Evolutionary conservation across 805 yeast genomes (phyloP).

Genomic region (Torulaspora indica): DNA sequence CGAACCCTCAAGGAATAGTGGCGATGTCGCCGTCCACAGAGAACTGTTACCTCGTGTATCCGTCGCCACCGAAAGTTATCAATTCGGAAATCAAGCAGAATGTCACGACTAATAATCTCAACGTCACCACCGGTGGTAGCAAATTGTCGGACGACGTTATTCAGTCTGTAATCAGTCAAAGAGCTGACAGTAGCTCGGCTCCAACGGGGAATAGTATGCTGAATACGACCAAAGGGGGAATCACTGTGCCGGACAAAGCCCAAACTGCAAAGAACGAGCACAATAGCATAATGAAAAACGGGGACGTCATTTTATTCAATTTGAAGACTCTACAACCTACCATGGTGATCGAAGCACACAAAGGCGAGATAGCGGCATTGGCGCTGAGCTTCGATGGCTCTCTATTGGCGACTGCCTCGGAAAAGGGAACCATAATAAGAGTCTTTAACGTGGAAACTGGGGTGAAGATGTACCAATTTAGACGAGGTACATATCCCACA

Average conservation of each 20-base stretch:
- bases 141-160: constrained; percentile 1
- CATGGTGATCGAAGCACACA: constrained; percentile 70
- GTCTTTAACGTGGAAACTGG: constrained; percentile 65
- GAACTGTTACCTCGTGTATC: constrained; percentile 60
- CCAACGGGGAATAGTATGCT: not conserved
- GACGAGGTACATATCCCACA: constrained; percentile 83
- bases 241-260: constrained; percentile 23
- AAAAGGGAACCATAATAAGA: constrained; percentile 71
- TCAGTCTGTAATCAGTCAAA: not conserved
- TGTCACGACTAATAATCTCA: constrained; percentile 32
- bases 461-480: constrained; percentile 57
- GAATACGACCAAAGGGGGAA: constrained; percentile 33
- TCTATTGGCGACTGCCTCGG: constrained; percentile 67
- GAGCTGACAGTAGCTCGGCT: not conserved
- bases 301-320: constrained; percentile 66
- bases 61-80: constrained; percentile 62
- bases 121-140: constrained; percentile 12
- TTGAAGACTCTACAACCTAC: constrained; percentile 57
- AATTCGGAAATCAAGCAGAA: constrained; percentile 34
- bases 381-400: constrained; percentile 61
- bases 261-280: constrained; percentile 10
- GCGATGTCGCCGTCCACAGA: constrained; percentile 54
- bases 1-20: constrained; percentile 53
- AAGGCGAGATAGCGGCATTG: constrained; percentile 59
- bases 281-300: constrained; percentile 38